These are phyloP conservation scores for Torulaspora franciscae DNA, from an alignment of 805 yeast species.

Conservation along the genomic window DNA sequence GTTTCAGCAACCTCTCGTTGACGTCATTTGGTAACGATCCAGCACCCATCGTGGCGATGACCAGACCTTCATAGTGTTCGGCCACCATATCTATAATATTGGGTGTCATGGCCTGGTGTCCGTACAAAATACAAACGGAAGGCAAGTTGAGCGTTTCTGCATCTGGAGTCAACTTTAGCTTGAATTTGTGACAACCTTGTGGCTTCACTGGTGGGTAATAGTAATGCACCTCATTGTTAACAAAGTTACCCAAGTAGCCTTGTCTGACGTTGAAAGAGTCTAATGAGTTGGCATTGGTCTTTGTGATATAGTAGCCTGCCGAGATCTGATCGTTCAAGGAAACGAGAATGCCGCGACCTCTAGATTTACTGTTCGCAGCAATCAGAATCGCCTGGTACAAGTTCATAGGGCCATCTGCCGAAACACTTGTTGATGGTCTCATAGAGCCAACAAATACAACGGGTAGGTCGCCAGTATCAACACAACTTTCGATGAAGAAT, in stretches of 20 bases:
- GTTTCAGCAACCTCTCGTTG: conserved; percentile 40
- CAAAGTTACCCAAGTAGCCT: conserved; percentile 67
- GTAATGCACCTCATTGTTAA: conserved; percentile 59
- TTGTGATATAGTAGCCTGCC: conserved; percentile 65
- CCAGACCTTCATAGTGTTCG: conserved; percentile 49
- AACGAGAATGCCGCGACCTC: conserved; percentile 57
- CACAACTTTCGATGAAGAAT: conserved; percentile 51
- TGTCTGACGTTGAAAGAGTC: conserved; percentile 69
- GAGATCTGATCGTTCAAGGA: conserved; percentile 65
- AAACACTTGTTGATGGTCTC: conserved; percentile 67
- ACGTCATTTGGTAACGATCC: conserved; percentile 55
- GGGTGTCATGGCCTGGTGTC: conserved; percentile 56
- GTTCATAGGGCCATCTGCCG: conserved; percentile 72
- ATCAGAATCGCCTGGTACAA: conserved; percentile 64
- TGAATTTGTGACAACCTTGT: conserved; percentile 43
- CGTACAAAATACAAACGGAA: conserved; percentile 51
- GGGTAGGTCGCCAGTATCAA: conserved; percentile 46
- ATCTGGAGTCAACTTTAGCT: conserved; percentile 32
- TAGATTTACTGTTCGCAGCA: conserved; percentile 48
- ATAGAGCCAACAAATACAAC: conserved; percentile 68
- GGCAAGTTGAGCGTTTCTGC: conserved; percentile 23
- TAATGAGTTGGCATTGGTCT: conserved; percentile 63
- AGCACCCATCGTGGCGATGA: conserved; percentile 68
- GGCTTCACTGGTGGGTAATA: conserved; percentile 61
- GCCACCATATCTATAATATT: conserved; percentile 45